Percentiles rank a stretch among this genome's conserved stretches.
Conservation (phyloP, 441 rosid species). For the Gossypium schwendimanii region DNA sequence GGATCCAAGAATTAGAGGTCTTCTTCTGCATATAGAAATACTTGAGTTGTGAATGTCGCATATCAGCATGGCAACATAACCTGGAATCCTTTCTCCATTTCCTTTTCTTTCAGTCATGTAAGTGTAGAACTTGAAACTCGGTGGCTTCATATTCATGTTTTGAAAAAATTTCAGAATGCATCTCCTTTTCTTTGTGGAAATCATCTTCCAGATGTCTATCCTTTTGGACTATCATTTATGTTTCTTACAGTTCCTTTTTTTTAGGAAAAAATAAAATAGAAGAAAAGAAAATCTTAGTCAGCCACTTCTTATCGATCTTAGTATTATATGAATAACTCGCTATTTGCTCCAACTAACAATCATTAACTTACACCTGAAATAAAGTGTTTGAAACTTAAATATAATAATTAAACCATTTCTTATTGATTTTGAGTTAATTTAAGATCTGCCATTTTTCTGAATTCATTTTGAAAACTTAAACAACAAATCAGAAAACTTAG, state of each 20-base stretch:
- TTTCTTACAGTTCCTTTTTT: not conserved
- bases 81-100: not conserved
- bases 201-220: not conserved
- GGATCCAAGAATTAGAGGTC: constrained; percentile 36
- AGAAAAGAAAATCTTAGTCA: no score
- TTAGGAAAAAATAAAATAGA: no score
- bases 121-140: not conserved
- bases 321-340: no score
- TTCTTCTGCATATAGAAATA: not conserved
- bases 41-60: not conserved
- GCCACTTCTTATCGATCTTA: no score
- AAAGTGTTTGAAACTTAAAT: no score
- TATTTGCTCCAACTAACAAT: no score
- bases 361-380: no score
- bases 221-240: not conserved
- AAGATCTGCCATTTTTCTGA: constrained; percentile 11
- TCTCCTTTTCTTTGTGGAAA: not conserved
- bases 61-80: not conserved
- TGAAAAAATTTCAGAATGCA: not conserved
- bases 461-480: constrained; percentile 8
- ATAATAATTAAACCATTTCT: no score
- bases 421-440: not conserved
- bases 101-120: not conserved
- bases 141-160: not conserved
- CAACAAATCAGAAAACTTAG: not conserved